phyloP scores from a whole-genome alignment of 768 basidiomycete species.

The Lactarius evosmus region DNA sequence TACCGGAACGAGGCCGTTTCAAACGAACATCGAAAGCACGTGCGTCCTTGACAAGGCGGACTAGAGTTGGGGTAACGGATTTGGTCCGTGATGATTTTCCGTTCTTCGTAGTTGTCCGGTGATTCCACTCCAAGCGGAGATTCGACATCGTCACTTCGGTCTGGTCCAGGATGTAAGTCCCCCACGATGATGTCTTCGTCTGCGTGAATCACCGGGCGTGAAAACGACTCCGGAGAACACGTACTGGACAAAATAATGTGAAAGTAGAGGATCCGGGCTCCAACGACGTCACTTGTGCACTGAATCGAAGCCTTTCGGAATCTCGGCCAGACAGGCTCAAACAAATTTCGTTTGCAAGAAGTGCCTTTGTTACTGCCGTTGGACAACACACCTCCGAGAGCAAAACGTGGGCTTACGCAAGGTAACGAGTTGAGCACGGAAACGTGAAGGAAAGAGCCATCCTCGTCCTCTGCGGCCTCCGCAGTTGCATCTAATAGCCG shows the following conservation, averaged over 20 bases:
- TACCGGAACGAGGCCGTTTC: conserved; percentile 47
- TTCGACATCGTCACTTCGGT: conserved; percentile 64
- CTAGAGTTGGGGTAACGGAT: conserved; percentile 40
- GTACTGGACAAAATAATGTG: conserved; percentile 68
- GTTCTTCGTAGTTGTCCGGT: conserved; percentile 39
- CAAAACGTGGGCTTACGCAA: conserved; percentile 54
- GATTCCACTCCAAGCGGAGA: conserved; percentile 63
- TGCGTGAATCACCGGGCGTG: background rate
- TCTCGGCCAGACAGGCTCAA: conserved; percentile 63
- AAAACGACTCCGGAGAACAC: conserved; percentile 32
- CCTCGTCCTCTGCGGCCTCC: conserved; percentile 52
- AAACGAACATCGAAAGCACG: conserved; percentile 62
- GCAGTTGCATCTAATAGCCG: conserved; percentile 45
- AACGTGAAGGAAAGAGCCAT: conserved; percentile 61
- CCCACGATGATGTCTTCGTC: conserved; percentile 49
- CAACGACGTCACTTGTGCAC: conserved; percentile 42
- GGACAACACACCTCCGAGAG: background rate
- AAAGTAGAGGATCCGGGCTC: conserved; percentile 56
- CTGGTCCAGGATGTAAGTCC: conserved; percentile 63
- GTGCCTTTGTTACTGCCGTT: conserved; percentile 40
- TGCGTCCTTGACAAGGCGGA: conserved; percentile 62
- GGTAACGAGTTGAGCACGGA: conserved; percentile 65
- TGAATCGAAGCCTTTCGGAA: conserved; percentile 58
- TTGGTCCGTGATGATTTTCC: conserved; percentile 27
- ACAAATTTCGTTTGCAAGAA: conserved; percentile 60